Percentiles rank a stretch among this genome's conserved stretches.
phyloP scores from a whole-genome alignment of 148 eudicot genomes.

The Cornus suecica region DNA sequence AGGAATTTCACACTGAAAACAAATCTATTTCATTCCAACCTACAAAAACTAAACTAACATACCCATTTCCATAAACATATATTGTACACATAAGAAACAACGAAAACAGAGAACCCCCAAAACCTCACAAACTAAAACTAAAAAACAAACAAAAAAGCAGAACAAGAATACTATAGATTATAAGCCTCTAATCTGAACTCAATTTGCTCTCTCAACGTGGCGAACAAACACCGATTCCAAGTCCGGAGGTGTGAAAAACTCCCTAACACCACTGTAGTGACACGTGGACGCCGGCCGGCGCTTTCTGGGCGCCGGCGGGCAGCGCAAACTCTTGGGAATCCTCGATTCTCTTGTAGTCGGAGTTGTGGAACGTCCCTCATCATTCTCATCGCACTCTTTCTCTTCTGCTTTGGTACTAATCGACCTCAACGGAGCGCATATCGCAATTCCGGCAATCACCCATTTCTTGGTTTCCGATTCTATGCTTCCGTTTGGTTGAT shows the following conservation, averaged over 20 bases:
- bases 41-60: constrained; percentile 3
- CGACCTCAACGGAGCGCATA: constrained; percentile 39
- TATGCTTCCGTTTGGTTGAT: constrained; percentile 26
- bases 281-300: constrained; percentile 32
- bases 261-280: constrained; percentile 27
- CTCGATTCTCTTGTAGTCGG: constrained; percentile 50
- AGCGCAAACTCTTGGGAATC: constrained; percentile 42
- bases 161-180: background rate
- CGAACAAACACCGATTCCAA: constrained; percentile 54
- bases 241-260: constrained; percentile 58
- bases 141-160: background rate
- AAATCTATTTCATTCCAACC: background rate
- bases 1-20: background rate
- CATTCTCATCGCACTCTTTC: constrained; percentile 24
- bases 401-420: constrained; percentile 29
- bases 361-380: constrained; percentile 36
- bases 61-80: constrained; percentile 13
- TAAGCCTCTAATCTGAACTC: constrained; percentile 4
- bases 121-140: background rate
- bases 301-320: constrained; percentile 70
- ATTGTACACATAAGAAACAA: constrained; percentile 14
- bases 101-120: constrained; percentile 4
- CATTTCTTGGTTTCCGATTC: constrained; percentile 45
- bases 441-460: constrained; percentile 45
- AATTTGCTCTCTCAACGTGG: constrained; percentile 35